These are phyloP conservation scores for Tylopilus sp. DNA, from an alignment of 768 basidiomycete genomes.

Conservation along the genomic window DNA sequence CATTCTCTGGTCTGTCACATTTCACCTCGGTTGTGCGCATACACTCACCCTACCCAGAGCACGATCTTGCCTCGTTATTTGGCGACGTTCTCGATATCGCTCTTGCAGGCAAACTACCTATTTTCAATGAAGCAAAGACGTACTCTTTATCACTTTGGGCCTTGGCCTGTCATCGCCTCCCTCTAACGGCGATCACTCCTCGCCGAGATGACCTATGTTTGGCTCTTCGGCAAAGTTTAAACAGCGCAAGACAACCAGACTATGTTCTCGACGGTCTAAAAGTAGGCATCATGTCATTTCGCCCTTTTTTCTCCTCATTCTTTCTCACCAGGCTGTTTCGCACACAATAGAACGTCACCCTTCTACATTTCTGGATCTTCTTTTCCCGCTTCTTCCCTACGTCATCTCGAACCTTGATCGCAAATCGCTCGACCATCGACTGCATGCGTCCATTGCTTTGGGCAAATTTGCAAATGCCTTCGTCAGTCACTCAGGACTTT, in stretches of 20 bases:
- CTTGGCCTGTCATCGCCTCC: slow-evolving; percentile 48
- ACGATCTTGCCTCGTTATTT: slow-evolving; percentile 43
- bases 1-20: slow-evolving; percentile 48
- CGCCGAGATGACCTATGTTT: slow-evolving; percentile 31
- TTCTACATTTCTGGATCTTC: slow-evolving; percentile 14
- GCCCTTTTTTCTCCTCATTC: slow-evolving; percentile 2
- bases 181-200: slow-evolving; percentile 35
- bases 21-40: not conserved
- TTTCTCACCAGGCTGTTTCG: slow-evolving; percentile 18
- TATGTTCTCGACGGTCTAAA: slow-evolving; percentile 27
- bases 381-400: slow-evolving; percentile 21
- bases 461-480: slow-evolving; percentile 29
- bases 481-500: slow-evolving; percentile 29
- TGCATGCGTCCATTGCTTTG: slow-evolving; percentile 21
- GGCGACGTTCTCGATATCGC: slow-evolving; percentile 44
- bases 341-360: slow-evolving; percentile 21
- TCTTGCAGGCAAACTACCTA: slow-evolving; percentile 31
- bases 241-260: slow-evolving; percentile 19
- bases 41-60: slow-evolving; percentile 30
- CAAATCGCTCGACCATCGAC: slow-evolving; percentile 15
- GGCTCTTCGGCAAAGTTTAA: slow-evolving; percentile 37
- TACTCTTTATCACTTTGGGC: slow-evolving; percentile 47
- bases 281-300: slow-evolving; percentile 12
- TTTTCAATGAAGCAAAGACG: slow-evolving; percentile 42
- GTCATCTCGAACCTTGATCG: slow-evolving; percentile 15